Conservation (phyloP, 768 basidiomycete species). For the Suillus paluster region DNA sequence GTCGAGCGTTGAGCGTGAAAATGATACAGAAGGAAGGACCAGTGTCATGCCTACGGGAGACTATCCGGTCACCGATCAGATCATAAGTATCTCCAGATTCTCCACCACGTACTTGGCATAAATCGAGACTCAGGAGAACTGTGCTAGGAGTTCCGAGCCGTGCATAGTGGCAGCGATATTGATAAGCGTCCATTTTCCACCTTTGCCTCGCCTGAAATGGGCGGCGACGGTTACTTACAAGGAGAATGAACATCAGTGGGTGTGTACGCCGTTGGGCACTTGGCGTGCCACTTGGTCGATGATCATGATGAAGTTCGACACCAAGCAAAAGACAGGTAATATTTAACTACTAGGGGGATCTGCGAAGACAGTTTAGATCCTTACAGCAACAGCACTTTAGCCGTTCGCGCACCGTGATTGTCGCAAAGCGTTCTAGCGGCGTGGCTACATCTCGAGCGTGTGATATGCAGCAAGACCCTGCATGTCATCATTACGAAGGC, state of each 20-base stretch:
- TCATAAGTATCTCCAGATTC: too few species aligned
- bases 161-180: slow-evolving; percentile 8
- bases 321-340: too few species aligned
- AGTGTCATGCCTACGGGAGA: too few species aligned
- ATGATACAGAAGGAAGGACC: too few species aligned
- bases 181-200: slow-evolving; percentile 9
- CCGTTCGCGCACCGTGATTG: slow-evolving; percentile 19
- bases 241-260: slow-evolving; percentile 14
- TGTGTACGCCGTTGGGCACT: too few species aligned
- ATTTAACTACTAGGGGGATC: not conserved
- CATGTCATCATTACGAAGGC: slow-evolving; percentile 17
- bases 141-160: slow-evolving; percentile 2
- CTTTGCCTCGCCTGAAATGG: slow-evolving; percentile 16
- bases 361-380: not conserved
- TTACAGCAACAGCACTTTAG: not conserved
- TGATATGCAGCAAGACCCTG: slow-evolving; percentile 23
- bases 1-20: too few species aligned
- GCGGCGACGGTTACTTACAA: slow-evolving; percentile 11
- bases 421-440: slow-evolving; percentile 24
- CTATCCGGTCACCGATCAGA: too few species aligned
- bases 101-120: too few species aligned
- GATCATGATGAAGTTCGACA: too few species aligned
- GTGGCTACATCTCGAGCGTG: slow-evolving; percentile 21
- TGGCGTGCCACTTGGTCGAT: too few species aligned
- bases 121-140: not conserved